phyloP scores from a whole-genome alignment of 2,329 filamentous ascomycete species.

The Phialophora macrospora region DNA sequence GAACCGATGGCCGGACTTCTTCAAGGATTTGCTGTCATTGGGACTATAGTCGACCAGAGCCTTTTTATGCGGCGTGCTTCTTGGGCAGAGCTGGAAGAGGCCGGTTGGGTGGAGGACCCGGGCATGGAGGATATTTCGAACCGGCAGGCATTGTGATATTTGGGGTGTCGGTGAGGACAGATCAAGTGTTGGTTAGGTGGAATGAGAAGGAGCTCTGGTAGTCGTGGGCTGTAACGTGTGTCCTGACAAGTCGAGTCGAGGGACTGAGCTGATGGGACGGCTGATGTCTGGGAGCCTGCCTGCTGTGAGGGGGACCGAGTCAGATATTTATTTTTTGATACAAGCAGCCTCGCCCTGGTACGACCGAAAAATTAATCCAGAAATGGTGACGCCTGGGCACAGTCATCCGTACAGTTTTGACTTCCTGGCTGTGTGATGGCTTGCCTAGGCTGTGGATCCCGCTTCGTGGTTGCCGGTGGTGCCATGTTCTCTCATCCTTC shows the following conservation, averaged over 20 bases:
- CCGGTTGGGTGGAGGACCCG: conserved; percentile 42
- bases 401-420: conserved; percentile 31
- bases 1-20: not conserved
- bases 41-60: not conserved
- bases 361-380: conserved; percentile 36
- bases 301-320: conserved; percentile 18
- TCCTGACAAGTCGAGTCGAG: not conserved
- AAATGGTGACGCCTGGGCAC: conserved; percentile 34
- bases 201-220: not conserved
- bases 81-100: conserved; percentile 43
- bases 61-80: conserved; percentile 7
- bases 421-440: conserved; percentile 16
- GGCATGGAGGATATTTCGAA: conserved; percentile 43
- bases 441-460: conserved; percentile 27
- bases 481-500: conserved; percentile 13
- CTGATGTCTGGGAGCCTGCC: conserved; percentile 16
- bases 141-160: conserved; percentile 39
- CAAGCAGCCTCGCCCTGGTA: conserved; percentile 27
- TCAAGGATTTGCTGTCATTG: not conserved
- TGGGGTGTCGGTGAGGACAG: conserved; percentile 14
- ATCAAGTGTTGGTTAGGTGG: not conserved
- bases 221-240: not conserved
- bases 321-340: conserved; percentile 36
- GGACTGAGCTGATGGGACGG: not conserved
- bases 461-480: conserved; percentile 27